Conservation (phyloP, 306 rosid species). For the Quercus engelmannii region DNA sequence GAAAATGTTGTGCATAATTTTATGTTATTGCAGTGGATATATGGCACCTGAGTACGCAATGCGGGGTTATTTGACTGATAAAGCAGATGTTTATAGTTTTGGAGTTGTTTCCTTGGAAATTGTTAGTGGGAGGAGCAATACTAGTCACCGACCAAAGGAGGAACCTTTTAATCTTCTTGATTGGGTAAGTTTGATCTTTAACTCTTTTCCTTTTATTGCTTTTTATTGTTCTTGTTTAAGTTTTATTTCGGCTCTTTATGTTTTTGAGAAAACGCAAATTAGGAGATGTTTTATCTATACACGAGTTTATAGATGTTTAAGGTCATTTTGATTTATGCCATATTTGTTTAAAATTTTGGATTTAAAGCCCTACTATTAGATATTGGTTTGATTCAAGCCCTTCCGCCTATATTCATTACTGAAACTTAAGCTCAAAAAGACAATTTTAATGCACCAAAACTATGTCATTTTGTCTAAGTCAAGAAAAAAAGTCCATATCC, state of each 20-base stretch:
- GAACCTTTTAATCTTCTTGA: slow-evolving; percentile 24
- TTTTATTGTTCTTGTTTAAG: neutral
- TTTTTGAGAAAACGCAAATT: neutral
- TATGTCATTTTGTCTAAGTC: no score
- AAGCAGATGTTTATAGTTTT: slow-evolving; percentile 40
- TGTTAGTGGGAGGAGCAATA: slow-evolving; percentile 20
- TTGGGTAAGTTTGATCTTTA: slow-evolving; percentile 21
- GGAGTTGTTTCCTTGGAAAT: slow-evolving; percentile 28
- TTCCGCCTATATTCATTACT: no score
- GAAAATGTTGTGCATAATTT: neutral
- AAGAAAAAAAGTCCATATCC: no score
- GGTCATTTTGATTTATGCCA: no score
- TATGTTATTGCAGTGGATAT: slow-evolving; percentile 23
- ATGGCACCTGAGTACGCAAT: slow-evolving; percentile 40
- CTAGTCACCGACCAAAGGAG: neutral
- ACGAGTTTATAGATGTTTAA: no score
- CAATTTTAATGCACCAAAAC: no score
- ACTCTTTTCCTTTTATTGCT: neutral
- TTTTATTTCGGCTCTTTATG: neutral
- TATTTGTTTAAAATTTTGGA: no score
- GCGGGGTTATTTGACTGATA: slow-evolving; percentile 29
- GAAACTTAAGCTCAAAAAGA: no score
- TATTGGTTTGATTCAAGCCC: no score
- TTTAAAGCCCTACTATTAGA: no score
- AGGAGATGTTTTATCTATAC: neutral